Conservation (phyloP, 108 stramenopile species). For the Stephanodiscus triporus region DNA sequence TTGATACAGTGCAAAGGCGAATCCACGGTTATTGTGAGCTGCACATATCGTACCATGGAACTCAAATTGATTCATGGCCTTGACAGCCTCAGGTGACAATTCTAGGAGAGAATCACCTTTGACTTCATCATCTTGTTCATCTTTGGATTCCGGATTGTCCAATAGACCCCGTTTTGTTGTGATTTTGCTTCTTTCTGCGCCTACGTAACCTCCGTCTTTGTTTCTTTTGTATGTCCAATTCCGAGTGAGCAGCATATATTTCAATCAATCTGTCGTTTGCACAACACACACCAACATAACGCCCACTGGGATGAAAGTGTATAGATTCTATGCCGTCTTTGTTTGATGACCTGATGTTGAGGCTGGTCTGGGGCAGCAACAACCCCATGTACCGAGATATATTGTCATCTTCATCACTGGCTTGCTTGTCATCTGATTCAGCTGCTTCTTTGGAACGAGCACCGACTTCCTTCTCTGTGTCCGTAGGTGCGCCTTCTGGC, state of each 20-base stretch:
- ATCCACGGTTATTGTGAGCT: conserved; percentile 83
- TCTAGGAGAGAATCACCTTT: conserved; percentile 17
- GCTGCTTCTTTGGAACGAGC: not conserved
- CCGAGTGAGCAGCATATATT: conserved; percentile 75
- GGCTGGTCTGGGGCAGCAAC: conserved; percentile 65
- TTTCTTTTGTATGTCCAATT: conserved; percentile 78
- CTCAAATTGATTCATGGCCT: conserved; percentile 94
- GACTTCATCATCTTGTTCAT: conserved; percentile 54
- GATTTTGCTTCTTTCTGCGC: conserved; percentile 70
- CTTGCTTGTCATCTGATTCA: not conserved
- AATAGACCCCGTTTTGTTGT: conserved; percentile 75
- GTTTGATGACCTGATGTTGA: conserved; percentile 42
- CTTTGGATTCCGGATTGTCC: conserved; percentile 71
- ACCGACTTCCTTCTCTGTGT: conserved; percentile 9
- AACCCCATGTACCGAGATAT: conserved; percentile 76
- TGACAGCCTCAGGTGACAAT: conserved; percentile 55
- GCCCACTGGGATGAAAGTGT: conserved; percentile 76
- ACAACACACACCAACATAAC: conserved; percentile 76
- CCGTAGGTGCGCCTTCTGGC: not conserved
- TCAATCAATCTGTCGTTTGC: conserved; percentile 78
- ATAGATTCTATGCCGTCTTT: conserved; percentile 69
- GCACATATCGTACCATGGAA: conserved; percentile 75
- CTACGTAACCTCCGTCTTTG: conserved; percentile 79
- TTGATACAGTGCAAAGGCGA: conserved; percentile 63
- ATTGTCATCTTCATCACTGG: conserved; percentile 50